These are phyloP conservation scores for Neopestalotiopsis sp. DNA, from an alignment of 2,329 filamentous ascomycete species.

Conservation along the genomic window DNA sequence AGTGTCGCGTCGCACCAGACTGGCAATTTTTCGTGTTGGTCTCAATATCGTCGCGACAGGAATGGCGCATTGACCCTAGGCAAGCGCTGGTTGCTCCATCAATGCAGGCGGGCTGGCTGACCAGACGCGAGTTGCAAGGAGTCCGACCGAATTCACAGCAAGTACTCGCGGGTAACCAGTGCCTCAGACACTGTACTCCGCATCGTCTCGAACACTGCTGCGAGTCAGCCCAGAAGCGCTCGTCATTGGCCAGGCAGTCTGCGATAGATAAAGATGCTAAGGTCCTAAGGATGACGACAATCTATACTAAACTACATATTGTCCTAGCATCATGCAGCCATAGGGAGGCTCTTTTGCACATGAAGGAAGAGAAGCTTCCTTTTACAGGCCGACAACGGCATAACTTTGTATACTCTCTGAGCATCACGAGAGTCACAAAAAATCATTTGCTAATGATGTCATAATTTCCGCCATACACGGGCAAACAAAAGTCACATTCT, in stretches of 20 bases:
- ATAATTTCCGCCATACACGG: neutral
- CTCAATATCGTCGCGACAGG: constrained; percentile 26
- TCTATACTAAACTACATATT: constrained; percentile 11
- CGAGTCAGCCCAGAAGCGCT: constrained; percentile 2
- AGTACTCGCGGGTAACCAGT: constrained; percentile 35
- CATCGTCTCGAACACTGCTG: neutral
- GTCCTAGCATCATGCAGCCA: constrained; percentile 3
- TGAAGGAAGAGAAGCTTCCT: neutral
- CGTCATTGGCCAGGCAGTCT: constrained; percentile 1
- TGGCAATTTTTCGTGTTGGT: constrained; percentile 19
- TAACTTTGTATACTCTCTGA: constrained; percentile 2
- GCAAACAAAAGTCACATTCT: neutral
- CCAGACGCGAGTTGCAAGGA: constrained; percentile 32
- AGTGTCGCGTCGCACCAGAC: constrained; percentile 12
- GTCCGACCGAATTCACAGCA: constrained; percentile 28
- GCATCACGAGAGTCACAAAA: neutral
- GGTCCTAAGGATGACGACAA: constrained; percentile 8
- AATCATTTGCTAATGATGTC: neutral
- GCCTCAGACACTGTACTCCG: constrained; percentile 26
- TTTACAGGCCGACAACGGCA: constrained; percentile 11
- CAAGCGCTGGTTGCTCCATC: constrained; percentile 32
- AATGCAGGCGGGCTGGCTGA: constrained; percentile 37
- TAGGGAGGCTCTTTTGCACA: constrained; percentile 7
- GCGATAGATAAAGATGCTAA: constrained; percentile 3
- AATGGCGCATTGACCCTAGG: constrained; percentile 25